Evolutionary conservation across 345 rosid species (phyloP).

Genomic region (Rhodomyrtus tomentosa): DNA sequence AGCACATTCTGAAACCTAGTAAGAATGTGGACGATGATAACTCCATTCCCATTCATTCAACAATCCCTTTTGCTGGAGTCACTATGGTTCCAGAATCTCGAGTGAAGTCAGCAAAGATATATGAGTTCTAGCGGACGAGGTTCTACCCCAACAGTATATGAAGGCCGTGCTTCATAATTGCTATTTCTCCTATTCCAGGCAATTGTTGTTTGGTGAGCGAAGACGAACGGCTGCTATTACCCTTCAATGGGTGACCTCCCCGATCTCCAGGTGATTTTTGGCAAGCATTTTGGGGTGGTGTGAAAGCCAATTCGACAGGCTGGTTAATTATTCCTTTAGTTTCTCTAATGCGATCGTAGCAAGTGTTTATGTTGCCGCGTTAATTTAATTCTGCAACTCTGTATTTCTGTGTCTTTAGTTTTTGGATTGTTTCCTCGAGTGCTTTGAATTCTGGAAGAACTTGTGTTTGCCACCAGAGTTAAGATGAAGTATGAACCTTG

Average conservation of each 20-base stretch:
- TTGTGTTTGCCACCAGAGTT: background rate
- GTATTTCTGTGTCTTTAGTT: background rate
- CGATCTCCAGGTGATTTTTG: background rate
- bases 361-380: background rate
- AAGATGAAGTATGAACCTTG: background rate
- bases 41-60: constrained; percentile 23
- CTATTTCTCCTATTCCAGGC: background rate
- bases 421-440: background rate
- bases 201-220: background rate
- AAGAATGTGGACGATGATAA: constrained; percentile 8
- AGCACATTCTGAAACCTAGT: constrained; percentile 29
- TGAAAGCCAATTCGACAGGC: background rate
- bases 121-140: constrained; percentile 14
- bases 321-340: background rate
- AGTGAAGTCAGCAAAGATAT: constrained; percentile 18
- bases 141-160: background rate
- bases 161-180: background rate
- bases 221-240: background rate
- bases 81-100: constrained; percentile 13
- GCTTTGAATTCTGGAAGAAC: background rate
- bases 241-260: background rate
- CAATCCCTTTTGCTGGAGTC: constrained; percentile 10
- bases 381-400: background rate
- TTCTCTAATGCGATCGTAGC: background rate
- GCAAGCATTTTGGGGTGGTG: background rate